These are phyloP conservation scores for Pseudocercospora eumusae DNA, from an alignment of 2,329 filamentous ascomycete genomes.

Conservation along the genomic window DNA sequence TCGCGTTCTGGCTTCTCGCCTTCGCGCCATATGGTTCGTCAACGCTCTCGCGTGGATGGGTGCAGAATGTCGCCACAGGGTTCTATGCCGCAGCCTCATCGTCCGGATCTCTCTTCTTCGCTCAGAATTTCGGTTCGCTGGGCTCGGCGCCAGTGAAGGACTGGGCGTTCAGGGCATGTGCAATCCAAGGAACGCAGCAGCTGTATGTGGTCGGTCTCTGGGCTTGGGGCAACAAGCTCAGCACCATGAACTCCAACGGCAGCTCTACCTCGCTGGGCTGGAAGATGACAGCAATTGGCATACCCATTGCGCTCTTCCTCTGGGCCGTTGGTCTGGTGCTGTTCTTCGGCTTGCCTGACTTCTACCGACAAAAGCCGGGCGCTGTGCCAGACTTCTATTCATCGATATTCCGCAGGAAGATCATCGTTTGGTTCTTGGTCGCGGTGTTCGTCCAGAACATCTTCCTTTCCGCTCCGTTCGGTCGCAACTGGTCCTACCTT, in stretches of 20 bases:
- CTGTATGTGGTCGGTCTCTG: slow-evolving; percentile 65
- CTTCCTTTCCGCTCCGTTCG: slow-evolving; percentile 66
- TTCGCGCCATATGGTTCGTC: slow-evolving; percentile 58
- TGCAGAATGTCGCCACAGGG: slow-evolving; percentile 63
- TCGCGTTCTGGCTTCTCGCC: slow-evolving; percentile 65
- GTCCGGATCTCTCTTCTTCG: slow-evolving; percentile 65
- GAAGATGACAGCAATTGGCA: slow-evolving; percentile 52
- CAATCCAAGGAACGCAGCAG: slow-evolving; percentile 68
- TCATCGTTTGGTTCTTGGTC: slow-evolving; percentile 67
- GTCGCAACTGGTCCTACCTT: slow-evolving; percentile 66
- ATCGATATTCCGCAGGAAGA: slow-evolving; percentile 62
- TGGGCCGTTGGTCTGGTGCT: slow-evolving; percentile 59
- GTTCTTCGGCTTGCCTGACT: slow-evolving; percentile 64
- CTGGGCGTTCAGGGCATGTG: slow-evolving; percentile 67
- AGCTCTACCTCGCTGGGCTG: slow-evolving; percentile 35
- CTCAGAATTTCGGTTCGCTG: slow-evolving; percentile 60
- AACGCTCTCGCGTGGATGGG: slow-evolving; percentile 49
- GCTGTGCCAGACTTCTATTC: slow-evolving; percentile 66
- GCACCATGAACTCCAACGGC: slow-evolving; percentile 48
- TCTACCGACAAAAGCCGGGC: slow-evolving; percentile 65
- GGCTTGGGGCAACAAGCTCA: slow-evolving; percentile 65
- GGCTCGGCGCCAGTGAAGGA: slow-evolving; percentile 61
- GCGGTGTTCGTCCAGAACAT: slow-evolving; percentile 67
- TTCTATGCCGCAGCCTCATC: slow-evolving; percentile 64
- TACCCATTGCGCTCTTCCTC: slow-evolving; percentile 60